These are phyloP conservation scores for Alternaria ethzedia DNA, from an alignment of 2,329 filamentous ascomycete species.

Conservation along the genomic window DNA sequence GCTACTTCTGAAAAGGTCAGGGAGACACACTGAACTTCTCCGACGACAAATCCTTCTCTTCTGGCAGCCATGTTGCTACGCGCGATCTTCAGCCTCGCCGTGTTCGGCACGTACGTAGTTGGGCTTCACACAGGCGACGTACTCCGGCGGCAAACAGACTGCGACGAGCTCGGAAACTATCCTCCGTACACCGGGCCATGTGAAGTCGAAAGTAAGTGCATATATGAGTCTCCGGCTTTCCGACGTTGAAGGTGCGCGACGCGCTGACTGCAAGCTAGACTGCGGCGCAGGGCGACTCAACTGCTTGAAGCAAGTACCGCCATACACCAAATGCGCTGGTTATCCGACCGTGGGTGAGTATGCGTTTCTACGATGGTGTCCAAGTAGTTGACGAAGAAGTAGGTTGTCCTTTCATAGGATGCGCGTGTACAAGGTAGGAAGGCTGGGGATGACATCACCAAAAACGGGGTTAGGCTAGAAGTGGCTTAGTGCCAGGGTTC, in stretches of 20 bases:
- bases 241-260: not conserved
- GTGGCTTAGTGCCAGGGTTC: not conserved
- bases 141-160: not conserved
- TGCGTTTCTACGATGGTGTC: too few relatives aligned
- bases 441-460: not conserved
- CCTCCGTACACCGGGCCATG: not conserved
- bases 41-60: not conserved
- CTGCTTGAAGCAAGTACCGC: conserved; percentile 6
- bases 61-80: not conserved
- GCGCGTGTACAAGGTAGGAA: not conserved
- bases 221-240: not conserved
- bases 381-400: not conserved
- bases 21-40: too few relatives aligned
- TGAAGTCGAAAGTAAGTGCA: not conserved
- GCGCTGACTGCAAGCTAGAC: not conserved
- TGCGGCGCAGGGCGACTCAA: conserved; percentile 9
- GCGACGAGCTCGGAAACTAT: not conserved
- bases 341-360: conserved; percentile 7
- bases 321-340: not conserved
- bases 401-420: not conserved
- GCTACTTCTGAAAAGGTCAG: too few relatives aligned
- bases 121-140: not conserved
- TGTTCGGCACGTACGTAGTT: not conserved
- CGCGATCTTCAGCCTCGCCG: not conserved
- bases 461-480: not conserved